Percentiles rank a stretch among this genome's conserved stretches.
phyloP scores from a whole-genome alignment of 768 basidiomycete species.

The Serendipita vermifera region DNA sequence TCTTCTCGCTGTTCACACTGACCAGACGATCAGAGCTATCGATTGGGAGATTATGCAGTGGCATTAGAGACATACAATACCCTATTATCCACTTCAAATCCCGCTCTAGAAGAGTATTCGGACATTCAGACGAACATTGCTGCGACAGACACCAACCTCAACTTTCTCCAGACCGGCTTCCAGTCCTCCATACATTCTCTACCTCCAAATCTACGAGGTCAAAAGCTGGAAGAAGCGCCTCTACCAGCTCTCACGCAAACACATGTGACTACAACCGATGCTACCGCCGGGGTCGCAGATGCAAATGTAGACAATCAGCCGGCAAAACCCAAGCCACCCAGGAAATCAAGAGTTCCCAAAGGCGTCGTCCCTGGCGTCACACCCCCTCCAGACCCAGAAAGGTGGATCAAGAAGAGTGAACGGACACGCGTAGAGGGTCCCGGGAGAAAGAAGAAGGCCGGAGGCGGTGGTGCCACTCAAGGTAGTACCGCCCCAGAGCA shows the following conservation, averaged over 20 bases:
- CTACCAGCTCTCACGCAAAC: conserved; percentile 38
- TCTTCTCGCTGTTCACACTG: not conserved
- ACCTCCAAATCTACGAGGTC: conserved; percentile 38
- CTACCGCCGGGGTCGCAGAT: conserved; percentile 24
- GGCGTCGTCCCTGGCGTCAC: conserved; percentile 70
- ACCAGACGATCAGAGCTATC: conserved; percentile 46
- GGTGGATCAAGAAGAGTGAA: conserved; percentile 82
- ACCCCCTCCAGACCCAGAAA: conserved; percentile 71
- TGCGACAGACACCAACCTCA: conserved; percentile 68
- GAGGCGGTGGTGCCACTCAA: conserved; percentile 56
- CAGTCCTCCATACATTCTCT: conserved; percentile 42
- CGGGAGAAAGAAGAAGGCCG: conserved; percentile 31
- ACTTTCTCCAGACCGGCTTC: conserved; percentile 67
- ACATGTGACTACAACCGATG: conserved; percentile 19
- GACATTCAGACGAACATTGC: conserved; percentile 78
- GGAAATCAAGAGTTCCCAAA: conserved; percentile 55
- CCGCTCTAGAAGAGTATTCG: conserved; percentile 69
- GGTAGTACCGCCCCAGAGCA: conserved; percentile 34
- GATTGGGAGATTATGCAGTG: conserved; percentile 58
- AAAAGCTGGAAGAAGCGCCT: conserved; percentile 46
- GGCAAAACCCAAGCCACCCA: conserved; percentile 25
- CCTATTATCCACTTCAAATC: conserved; percentile 63
- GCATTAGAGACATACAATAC: conserved; percentile 71
- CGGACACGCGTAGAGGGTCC: conserved; percentile 42
- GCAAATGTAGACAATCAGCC: conserved; percentile 20